Base-by-base conservation (phyloP, 371 early-diverging fungal genomes). In the Dichotomocladium elegans region DNA sequence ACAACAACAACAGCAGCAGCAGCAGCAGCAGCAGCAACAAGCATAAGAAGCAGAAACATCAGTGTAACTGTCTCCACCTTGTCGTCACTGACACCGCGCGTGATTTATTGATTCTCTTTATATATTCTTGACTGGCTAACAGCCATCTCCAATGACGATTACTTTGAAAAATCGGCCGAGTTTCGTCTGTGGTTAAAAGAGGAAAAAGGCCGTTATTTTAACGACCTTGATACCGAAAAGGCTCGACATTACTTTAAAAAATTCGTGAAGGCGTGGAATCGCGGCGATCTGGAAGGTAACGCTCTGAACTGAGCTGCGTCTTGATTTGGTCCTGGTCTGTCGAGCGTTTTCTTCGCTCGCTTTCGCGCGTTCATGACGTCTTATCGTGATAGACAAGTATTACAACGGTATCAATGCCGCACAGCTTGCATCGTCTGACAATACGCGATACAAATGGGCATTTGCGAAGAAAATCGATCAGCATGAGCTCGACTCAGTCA, bases 101-200 rank as follows among this genome's bases (percentile, higher is more conserved):
- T 24, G 17, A 28, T 17, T 12, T 29, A 30, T 33, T 15, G 21
- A 21, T 26, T 25, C 12, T 24, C 37, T 37, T 41, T 19, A 4
- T 40, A 47, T 60, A n/a, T n/a, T n/a, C n/a, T n/a, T n/a, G n/a
- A n/a, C n/a, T n/a, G n/a, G n/a, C n/a, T n/a, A n/a, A n/a, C n/a
- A 74, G 75, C 70, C 31, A 83, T 87, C 35, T 54, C 77, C 8
- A 80, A 78, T 27, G 90, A 90, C 24, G 90, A 90, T 64, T 93
- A 90, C 58, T 92, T 74, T 64, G 71, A 73, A 37, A 86, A 88
- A 37, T 79, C 89, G 19, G 73, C 81, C n/a, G 88, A 90, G 47
- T 93, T 93, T 59, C 74, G 88, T 2, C 57, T 89, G 12, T 94
- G 95, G 95, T 71, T 94, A 28, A 77, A 71, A 26, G 85, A 90